These are phyloP conservation scores for Extremus antarcticus DNA, from an alignment of 495 filamentous ascomycete species.

Conservation along the genomic window DNA sequence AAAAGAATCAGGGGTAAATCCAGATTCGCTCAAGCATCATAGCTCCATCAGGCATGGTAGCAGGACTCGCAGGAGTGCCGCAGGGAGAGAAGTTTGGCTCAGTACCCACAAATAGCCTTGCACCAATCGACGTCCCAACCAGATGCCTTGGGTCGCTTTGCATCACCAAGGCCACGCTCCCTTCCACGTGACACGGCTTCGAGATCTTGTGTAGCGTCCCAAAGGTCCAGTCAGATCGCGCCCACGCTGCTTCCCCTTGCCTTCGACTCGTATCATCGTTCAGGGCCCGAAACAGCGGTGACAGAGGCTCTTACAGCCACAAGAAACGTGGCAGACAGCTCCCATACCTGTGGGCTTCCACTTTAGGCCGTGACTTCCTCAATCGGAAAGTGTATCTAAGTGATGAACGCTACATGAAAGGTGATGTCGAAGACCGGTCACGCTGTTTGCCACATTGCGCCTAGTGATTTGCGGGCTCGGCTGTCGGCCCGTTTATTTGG, in stretches of 20 bases:
- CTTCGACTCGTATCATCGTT: background rate
- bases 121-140: background rate
- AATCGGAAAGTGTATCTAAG: background rate
- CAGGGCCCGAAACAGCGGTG: slow-evolving; percentile 9
- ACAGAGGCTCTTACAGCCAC: slow-evolving; percentile 8
- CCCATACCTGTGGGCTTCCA: background rate
- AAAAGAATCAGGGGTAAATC: slow-evolving; percentile 31
- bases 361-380: background rate
- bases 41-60: slow-evolving; percentile 6
- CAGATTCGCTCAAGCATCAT: slow-evolving; percentile 28
- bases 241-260: background rate
- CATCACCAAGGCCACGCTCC: slow-evolving; percentile 5
- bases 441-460: no score
- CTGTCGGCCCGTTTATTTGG: no score
- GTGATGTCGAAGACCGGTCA: background rate
- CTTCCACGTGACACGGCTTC: slow-evolving; percentile 11
- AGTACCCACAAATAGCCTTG: slow-evolving; percentile 7
- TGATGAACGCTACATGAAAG: background rate
- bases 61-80: background rate
- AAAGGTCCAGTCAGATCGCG: slow-evolving; percentile 8
- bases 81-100: background rate
- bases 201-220: slow-evolving; percentile 12
- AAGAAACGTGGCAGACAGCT: slow-evolving; percentile 7
- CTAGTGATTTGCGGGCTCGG: background rate
- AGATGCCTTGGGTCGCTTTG: background rate